phyloP scores from a whole-genome alignment of 2,329 filamentous ascomycete species.

The Fusarium mangiferae region DNA sequence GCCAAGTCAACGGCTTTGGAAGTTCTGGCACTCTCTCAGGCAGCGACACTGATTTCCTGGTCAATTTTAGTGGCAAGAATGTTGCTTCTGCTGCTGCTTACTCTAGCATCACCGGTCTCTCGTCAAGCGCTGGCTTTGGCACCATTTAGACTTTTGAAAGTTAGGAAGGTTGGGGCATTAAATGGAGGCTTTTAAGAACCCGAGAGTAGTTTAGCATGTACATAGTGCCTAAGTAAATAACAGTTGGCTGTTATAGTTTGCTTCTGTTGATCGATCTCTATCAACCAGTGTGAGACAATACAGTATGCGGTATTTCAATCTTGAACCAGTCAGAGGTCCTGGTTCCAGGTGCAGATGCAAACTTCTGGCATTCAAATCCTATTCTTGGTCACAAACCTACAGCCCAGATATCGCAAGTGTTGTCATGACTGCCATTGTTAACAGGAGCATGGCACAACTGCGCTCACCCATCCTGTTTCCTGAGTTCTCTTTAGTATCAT shows the following conservation, averaged over 20 bases:
- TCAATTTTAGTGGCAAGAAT: constrained; percentile 62
- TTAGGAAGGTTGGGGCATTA: neutral
- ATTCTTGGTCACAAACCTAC: no score
- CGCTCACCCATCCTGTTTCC: neutral
- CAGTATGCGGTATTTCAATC: neutral
- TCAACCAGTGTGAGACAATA: neutral
- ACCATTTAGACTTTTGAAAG: constrained; percentile 44
- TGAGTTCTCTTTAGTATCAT: neutral
- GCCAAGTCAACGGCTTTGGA: constrained; percentile 60
- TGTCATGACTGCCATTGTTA: neutral
- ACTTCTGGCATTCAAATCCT: neutral
- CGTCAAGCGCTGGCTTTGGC: constrained; percentile 57
- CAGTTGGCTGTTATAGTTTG: no score
- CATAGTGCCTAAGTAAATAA: neutral
- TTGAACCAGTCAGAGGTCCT: neutral
- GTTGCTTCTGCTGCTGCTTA: constrained; percentile 57
- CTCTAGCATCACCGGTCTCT: constrained; percentile 49
- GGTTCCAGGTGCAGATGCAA: neutral
- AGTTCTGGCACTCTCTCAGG: constrained; percentile 52
- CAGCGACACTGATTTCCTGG: constrained; percentile 58
- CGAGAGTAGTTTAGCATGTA: neutral
- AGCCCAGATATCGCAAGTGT: neutral
- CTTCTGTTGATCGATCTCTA: neutral
- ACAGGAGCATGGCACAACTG: neutral
- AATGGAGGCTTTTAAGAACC: accelerated